Evolutionary conservation across 768 basidiomycete species (phyloP).

Genomic region (Rhodocollybia butyracea): DNA sequence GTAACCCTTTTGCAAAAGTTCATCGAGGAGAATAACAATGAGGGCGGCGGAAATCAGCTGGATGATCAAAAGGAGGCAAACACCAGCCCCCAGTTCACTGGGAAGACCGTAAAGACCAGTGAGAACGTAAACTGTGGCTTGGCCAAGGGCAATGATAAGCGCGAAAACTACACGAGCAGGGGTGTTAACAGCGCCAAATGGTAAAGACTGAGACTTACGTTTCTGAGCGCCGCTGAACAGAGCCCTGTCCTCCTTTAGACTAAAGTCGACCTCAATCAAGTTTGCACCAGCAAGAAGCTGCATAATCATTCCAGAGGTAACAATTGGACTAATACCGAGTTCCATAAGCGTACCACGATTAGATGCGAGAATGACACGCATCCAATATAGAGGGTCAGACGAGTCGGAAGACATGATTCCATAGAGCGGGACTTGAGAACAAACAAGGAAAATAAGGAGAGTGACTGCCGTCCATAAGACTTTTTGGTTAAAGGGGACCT

Average conservation of each 20-base stretch:
- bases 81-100: conserved; percentile 89
- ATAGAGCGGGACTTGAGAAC: conserved; percentile 98
- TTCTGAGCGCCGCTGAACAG: conserved; percentile 97
- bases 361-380: conserved; percentile 98
- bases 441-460: conserved; percentile 98
- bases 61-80: conserved; percentile 94
- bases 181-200: neutral
- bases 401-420: conserved; percentile 99
- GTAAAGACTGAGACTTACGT: conserved; percentile 49
- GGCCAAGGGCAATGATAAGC: conserved; percentile 92
- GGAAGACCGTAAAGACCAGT: conserved; percentile 97
- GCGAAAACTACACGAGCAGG: conserved; percentile 72
- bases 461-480: conserved; percentile 98
- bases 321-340: conserved; percentile 95
- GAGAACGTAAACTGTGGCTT: conserved; percentile 94
- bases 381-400: conserved; percentile 98
- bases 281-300: conserved; percentile 97
- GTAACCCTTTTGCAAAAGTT: conserved; percentile 98
- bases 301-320: conserved; percentile 99
- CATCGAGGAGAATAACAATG: conserved; percentile 97
- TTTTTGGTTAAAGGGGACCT: conserved; percentile 99
- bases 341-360: conserved; percentile 99
- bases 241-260: conserved; percentile 94
- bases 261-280: conserved; percentile 96
- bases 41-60: conserved; percentile 92